Conservation (phyloP, 2,329 filamentous ascomycete genomes). For the Ophiosphaerella korrae region DNA sequence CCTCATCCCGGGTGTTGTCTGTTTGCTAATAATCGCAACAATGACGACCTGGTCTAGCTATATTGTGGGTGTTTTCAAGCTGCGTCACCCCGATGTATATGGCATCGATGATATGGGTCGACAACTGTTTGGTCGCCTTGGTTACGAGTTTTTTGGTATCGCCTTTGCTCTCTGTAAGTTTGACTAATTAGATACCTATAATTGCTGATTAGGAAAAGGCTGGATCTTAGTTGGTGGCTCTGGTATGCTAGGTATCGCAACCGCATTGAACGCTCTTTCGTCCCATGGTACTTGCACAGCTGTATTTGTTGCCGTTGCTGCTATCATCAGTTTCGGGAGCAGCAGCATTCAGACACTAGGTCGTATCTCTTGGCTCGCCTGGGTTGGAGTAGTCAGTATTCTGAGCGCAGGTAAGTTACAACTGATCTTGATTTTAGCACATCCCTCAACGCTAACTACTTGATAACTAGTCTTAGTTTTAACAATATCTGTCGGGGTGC, state of each 20-base stretch:
- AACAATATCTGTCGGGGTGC: constrained; percentile 31
- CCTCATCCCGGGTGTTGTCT: constrained; percentile 59
- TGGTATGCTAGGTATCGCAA: constrained; percentile 63
- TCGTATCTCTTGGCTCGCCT: constrained; percentile 31
- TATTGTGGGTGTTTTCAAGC: constrained; percentile 65
- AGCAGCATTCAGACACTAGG: constrained; percentile 51
- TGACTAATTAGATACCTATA: constrained; percentile 13
- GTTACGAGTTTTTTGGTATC: constrained; percentile 65
- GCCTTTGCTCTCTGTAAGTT: constrained; percentile 68
- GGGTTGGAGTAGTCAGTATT: constrained; percentile 30
- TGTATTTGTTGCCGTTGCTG: constrained; percentile 65
- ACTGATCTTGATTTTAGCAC: neutral
- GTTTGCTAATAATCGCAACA: constrained; percentile 59
- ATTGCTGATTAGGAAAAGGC: constrained; percentile 8
- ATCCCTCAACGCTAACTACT: neutral
- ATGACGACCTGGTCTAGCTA: constrained; percentile 66
- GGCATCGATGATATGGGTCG: constrained; percentile 72
- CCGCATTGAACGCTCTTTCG: constrained; percentile 55
- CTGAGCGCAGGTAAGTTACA: constrained; percentile 24
- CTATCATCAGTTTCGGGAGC: constrained; percentile 57
- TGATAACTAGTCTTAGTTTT: constrained; percentile 24
- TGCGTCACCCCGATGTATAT: constrained; percentile 62
- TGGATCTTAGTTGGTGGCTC: constrained; percentile 67
- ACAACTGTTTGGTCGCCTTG: constrained; percentile 64
- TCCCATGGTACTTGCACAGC: constrained; percentile 68